These are phyloP conservation scores for Aspergillus intermedius DNA, from an alignment of 2,329 filamentous ascomycete species.

Conservation along the genomic window DNA sequence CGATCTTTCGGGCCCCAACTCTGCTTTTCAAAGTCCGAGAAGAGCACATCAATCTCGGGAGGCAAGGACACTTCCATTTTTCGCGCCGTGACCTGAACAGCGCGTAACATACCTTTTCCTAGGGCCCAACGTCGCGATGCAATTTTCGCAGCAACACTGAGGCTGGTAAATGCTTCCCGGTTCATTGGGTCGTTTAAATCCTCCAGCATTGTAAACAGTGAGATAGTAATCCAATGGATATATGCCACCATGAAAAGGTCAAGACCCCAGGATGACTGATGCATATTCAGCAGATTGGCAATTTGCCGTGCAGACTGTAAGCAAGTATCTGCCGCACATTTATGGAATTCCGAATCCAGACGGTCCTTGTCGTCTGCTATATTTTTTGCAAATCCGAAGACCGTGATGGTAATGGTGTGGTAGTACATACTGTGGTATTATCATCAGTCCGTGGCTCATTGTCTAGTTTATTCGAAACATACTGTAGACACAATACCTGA, in stretches of 20 bases:
- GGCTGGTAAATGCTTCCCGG: slow-evolving; percentile 12
- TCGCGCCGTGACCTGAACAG: slow-evolving; percentile 14
- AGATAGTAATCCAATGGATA: slow-evolving; percentile 19
- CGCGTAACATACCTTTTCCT: slow-evolving; percentile 15
- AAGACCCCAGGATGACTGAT: slow-evolving; percentile 18
- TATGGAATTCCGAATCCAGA: not conserved
- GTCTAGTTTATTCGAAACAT: not conserved
- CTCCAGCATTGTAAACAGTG: slow-evolving; percentile 17
- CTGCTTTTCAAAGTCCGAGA: slow-evolving; percentile 12
- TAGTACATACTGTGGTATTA: slow-evolving; percentile 22
- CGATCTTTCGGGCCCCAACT: slow-evolving; percentile 11
- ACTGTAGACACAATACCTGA: not conserved
- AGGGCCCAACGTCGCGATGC: slow-evolving; percentile 13
- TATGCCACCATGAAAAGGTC: slow-evolving; percentile 17
- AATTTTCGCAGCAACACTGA: slow-evolving; percentile 9
- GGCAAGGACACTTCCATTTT: slow-evolving; percentile 10
- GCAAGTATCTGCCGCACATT: too few species aligned
- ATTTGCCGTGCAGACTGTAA: slow-evolving; percentile 12
- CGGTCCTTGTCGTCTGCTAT: slow-evolving; percentile 2
- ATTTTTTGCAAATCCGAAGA: slow-evolving; percentile 16
- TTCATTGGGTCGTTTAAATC: slow-evolving; percentile 8
- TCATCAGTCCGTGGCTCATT: too few species aligned
- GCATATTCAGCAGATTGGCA: slow-evolving; percentile 11
- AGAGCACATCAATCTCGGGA: slow-evolving; percentile 8
- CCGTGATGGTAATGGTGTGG: slow-evolving; percentile 20